Conservation (phyloP, 306 rosid genomes). For the Trifolium subterraneum region DNA sequence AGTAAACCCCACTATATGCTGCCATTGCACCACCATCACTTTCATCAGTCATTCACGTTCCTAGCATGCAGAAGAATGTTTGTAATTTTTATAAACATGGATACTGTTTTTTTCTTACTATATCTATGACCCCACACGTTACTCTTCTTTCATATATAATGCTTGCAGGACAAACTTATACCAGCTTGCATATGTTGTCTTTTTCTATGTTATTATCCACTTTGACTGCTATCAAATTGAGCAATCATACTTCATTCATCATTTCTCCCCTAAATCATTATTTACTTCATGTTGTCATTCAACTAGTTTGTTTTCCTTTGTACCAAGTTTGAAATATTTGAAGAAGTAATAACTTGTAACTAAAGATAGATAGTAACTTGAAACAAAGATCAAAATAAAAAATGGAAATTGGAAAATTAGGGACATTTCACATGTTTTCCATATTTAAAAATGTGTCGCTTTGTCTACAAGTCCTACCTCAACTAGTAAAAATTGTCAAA, state of each 20-base stretch:
- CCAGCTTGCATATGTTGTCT: constrained; percentile 44
- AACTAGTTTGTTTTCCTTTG: background rate
- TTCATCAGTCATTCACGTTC: constrained; percentile 48
- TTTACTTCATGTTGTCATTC: constrained; percentile 19
- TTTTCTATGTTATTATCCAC: constrained; percentile 35
- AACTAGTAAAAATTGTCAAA: too few species aligned
- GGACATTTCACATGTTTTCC: too few species aligned
- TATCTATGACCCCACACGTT: constrained; percentile 45
- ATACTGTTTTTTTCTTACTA: constrained; percentile 1
- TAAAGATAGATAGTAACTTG: too few species aligned
- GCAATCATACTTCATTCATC: background rate
- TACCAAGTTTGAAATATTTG: background rate
- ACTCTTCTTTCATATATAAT: constrained; percentile 21
- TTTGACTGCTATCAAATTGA: constrained; percentile 31
- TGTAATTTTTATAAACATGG: constrained; percentile 33
- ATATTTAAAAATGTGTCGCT: too few species aligned
- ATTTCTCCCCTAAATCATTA: constrained; percentile 1
- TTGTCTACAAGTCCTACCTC: too few species aligned
- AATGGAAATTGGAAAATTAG: too few species aligned
- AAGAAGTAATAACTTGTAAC: background rate
- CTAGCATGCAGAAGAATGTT: constrained; percentile 50
- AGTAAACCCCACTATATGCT: constrained; percentile 39
- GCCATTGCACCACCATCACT: constrained; percentile 25
- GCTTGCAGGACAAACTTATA: constrained; percentile 33
- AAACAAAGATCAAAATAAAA: too few species aligned